phyloP scores from a whole-genome alignment of 768 basidiomycete genomes.

The Calocybe gangraenosa region DNA sequence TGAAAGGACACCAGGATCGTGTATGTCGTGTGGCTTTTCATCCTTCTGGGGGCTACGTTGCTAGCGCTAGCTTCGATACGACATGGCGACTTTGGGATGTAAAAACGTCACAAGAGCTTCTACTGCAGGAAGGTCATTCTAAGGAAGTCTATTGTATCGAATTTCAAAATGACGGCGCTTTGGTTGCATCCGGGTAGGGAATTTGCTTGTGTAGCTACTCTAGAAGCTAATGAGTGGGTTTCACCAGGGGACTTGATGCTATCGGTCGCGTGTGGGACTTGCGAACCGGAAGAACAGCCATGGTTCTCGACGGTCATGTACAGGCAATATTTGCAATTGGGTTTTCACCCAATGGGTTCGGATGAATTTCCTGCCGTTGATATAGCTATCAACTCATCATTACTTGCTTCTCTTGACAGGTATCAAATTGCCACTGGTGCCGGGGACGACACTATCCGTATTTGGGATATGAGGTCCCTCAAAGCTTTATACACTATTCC shows the following conservation, averaged over 20 bases:
- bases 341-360: slow-evolving; percentile 95
- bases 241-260: slow-evolving; percentile 83
- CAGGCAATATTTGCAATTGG: slow-evolving; percentile 87
- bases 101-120: slow-evolving; percentile 69
- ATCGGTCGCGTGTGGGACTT: slow-evolving; percentile 98
- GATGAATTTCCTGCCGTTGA: slow-evolving; percentile 17
- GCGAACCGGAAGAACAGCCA: slow-evolving; percentile 90
- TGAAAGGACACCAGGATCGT: slow-evolving; percentile 87
- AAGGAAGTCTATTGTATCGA: slow-evolving; percentile 96
- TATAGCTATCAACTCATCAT: too few relatives aligned
- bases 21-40: slow-evolving; percentile 96
- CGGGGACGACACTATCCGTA: slow-evolving; percentile 95
- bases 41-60: slow-evolving; percentile 90
- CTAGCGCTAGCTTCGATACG: slow-evolving; percentile 94
- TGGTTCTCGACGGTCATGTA: slow-evolving; percentile 97
- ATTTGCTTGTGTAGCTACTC: background rate
- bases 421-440: slow-evolving; percentile 97
- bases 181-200: slow-evolving; percentile 87
- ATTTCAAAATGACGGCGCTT: slow-evolving; percentile 92
- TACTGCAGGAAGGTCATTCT: slow-evolving; percentile 95
- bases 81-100: slow-evolving; percentile 99
- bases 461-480: slow-evolving; percentile 96
- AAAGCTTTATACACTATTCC: slow-evolving; percentile 95
- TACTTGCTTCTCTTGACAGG: slow-evolving; percentile 34
- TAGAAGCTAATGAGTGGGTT: slow-evolving; percentile 3